A percentile compares a stretch with the other conserved stretches of the same genome.
Conservation (phyloP, 176 grass and related monocot species). For the Calamus simplicifolius region DNA sequence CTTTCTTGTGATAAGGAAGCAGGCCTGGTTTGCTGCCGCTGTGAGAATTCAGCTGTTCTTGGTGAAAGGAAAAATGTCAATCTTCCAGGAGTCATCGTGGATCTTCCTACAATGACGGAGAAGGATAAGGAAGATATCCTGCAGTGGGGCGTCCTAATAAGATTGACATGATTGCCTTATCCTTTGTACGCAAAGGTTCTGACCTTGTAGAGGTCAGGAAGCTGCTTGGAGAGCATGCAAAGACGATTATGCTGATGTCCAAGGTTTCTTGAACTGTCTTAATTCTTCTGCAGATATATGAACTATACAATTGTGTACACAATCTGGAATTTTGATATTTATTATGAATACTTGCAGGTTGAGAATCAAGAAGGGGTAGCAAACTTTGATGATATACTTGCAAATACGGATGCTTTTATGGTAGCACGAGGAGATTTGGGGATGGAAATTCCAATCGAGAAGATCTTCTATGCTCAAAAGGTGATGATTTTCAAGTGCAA, state of each 20-base stretch:
- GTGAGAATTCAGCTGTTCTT: slow-evolving; percentile 60
- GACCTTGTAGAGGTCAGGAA: slow-evolving; percentile 63
- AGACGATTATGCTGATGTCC: slow-evolving; percentile 71
- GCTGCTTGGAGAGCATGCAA: slow-evolving; percentile 61
- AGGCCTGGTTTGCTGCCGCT: slow-evolving; percentile 46
- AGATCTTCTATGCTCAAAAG: slow-evolving; percentile 85
- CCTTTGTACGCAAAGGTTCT: slow-evolving; percentile 76
- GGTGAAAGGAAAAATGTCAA: slow-evolving; percentile 88
- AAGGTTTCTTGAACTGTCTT: slow-evolving; percentile 43
- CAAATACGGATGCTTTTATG: slow-evolving; percentile 83
- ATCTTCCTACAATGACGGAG: slow-evolving; percentile 76
- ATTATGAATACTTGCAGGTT: slow-evolving; percentile 28
- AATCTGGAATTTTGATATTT: neutral
- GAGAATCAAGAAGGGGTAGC: slow-evolving; percentile 88
- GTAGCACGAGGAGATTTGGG: slow-evolving; percentile 75
- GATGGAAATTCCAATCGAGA: slow-evolving; percentile 91
- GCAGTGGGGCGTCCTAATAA: slow-evolving; percentile 66
- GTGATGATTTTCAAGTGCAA: slow-evolving; percentile 94
- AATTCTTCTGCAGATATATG: neutral
- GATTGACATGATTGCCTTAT: slow-evolving; percentile 83
- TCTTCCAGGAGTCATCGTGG: slow-evolving; percentile 70
- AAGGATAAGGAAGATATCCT: slow-evolving; percentile 89
- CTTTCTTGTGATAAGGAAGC: slow-evolving; percentile 54
- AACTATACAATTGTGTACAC: neutral
- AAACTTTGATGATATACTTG: slow-evolving; percentile 86